Evolutionary conservation across 257 asterid species (phyloP), one percentile per base, ranked within the genome.

Genomic region (Penstemon davidsonii): DNA sequence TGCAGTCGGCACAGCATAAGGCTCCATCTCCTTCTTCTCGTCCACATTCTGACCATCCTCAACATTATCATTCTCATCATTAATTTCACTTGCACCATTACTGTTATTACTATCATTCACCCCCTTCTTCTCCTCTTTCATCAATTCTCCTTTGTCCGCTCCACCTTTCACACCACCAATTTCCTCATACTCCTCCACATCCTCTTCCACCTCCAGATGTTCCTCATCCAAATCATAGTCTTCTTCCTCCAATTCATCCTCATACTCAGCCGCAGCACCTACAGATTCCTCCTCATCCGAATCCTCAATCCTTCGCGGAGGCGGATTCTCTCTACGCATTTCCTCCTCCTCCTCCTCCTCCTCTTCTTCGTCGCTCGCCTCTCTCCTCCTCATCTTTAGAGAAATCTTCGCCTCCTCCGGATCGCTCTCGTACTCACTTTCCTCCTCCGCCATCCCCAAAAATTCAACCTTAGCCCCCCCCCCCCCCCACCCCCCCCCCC

Each of bases 1-100:
- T 0, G 96, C 99, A 5, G 96, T 94, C 1, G 99, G 99, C 80
- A 95, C 99, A 43, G 99, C 84, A 80, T 66, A 95, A 5, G 98
- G 98, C 78, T 91, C 95, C 44, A 79, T 68, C 76, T 78, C 91
- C 80, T 91, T 91, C 78, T 80, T 91, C 79, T 83, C 96, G 69
- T 60, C 90, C 68, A 62, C 88, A 45, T 54, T 78, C 64, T 73
- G 67, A 66, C 78, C 80, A 70, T 78, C 90, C 49, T 60, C 80
- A 37, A 41, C 70, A 68, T 64, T 59, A 56, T n/a, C 13, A n/a
- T 46, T 64, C 18, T 77, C 92, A 12, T 45, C 84, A 68, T 69
- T 71, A 43, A 52, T 64, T 50, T 67, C 81, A 69, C 54, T 62
- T 0, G 45, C 62, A 57, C 45, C 85, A 46, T 84, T 69, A 55